These are phyloP conservation scores for Beauveria pseudobassiana DNA, from an alignment of 2,329 filamentous ascomycete species.

Conservation along the genomic window DNA sequence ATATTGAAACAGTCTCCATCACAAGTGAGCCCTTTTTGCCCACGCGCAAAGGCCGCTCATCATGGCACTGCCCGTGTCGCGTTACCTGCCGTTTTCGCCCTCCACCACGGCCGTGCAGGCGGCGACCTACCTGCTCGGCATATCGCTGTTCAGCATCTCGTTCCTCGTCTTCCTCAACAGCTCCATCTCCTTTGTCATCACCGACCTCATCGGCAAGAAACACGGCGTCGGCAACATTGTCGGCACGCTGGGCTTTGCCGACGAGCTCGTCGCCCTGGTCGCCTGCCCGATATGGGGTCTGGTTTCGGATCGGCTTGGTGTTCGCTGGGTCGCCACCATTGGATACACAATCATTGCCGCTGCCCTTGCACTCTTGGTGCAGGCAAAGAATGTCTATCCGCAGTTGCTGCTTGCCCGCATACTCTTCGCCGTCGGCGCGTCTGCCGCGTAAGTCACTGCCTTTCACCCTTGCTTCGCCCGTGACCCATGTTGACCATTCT, in stretches of 20 bases:
- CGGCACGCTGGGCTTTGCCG: slow-evolving; percentile 76
- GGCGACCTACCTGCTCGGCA: slow-evolving; percentile 70
- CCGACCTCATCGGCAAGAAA: slow-evolving; percentile 70
- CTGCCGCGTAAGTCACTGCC: slow-evolving; percentile 58
- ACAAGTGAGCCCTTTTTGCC: too few species aligned
- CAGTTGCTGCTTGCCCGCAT: slow-evolving; percentile 77
- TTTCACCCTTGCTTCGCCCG: slow-evolving; percentile 4
- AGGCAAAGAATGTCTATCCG: slow-evolving; percentile 81
- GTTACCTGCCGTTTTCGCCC: slow-evolving; percentile 49
- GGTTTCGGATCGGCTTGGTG: slow-evolving; percentile 68
- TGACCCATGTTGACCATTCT: not conserved
- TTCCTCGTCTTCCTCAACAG: slow-evolving; percentile 88
- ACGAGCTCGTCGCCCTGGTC: slow-evolving; percentile 73
- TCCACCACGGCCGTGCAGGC: slow-evolving; percentile 55
- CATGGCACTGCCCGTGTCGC: slow-evolving; percentile 32
- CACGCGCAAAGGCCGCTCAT: slow-evolving; percentile 4
- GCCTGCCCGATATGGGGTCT: slow-evolving; percentile 77
- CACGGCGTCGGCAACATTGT: slow-evolving; percentile 70
- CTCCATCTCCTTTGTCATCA: slow-evolving; percentile 77
- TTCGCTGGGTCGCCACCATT: slow-evolving; percentile 62
- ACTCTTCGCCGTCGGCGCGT: slow-evolving; percentile 83
- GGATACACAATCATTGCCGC: slow-evolving; percentile 79
- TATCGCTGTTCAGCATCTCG: slow-evolving; percentile 79
- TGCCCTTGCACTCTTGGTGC: slow-evolving; percentile 72
- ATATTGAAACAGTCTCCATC: not conserved